Base-by-base conservation (phyloP, 139 green algal genomes). In the Asterochloris erici region DNA sequence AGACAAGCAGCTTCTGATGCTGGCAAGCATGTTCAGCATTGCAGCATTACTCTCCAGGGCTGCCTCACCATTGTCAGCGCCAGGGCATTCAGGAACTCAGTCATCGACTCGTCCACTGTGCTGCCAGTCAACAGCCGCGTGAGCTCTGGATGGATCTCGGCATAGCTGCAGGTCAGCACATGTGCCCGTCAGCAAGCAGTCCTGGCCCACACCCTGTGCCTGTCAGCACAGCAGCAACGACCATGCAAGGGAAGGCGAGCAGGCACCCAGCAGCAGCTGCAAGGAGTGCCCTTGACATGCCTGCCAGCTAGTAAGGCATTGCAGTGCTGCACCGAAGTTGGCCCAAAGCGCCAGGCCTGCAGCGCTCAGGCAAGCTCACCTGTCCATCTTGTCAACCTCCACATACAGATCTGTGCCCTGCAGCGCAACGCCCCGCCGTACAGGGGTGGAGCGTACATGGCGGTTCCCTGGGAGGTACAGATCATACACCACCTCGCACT, bases 331-430 rank as follows among this genome's bases (percentile, higher is more conserved):
- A 6, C 38, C 38, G 6, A 54, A 54, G 4, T 54, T 2, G 38
- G 38, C 38, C 38, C 2, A 6, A 54, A 2, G 6, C 38, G 6
- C 38, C 38, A 54, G 38, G 38, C 4, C 38, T 54, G 38, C 38
- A 54, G 38, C 38, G 38, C 38, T 54, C 38, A 54, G 6, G 6
- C 38, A 54, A 6, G 38, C 38, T 6, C 38, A 54, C 38, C 38
- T 54, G 19, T 80, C 76, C 76, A 80, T 61, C 54, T 80, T 80
- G 76, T 80, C 76, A 24, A 80, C 76, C 26, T 80, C 76, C 76
- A 80, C 76, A 54, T 70, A 80, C 76, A 80, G 23, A 62, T 80
- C 76, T 14, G 60, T 80, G 60, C 68, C 76, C 60, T 80, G 76
- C 76, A 80, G 76, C 24, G 76, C 76, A 16, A 62, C 76, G 38